Evolutionary conservation across 768 basidiomycete genomes (phyloP).

Genomic region (Suillus subluteus): DNA sequence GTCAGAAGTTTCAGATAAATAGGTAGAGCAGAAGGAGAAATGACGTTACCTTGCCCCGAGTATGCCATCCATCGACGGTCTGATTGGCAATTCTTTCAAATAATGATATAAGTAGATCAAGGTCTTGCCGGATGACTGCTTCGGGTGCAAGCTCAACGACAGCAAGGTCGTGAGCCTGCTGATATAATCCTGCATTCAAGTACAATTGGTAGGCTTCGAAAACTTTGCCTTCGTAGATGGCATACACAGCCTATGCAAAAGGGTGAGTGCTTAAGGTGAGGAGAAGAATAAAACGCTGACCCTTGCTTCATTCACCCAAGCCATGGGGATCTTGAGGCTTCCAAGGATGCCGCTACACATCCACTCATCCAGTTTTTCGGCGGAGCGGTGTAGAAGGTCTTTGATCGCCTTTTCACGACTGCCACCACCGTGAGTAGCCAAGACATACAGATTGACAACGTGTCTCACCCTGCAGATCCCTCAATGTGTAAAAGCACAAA

Average conservation of each 20-base stretch:
- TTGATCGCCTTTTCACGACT: constrained; percentile 86
- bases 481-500: constrained; percentile 93
- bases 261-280: not conserved
- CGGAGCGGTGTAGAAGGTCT: constrained; percentile 75
- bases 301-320: constrained; percentile 93
- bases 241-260: constrained; percentile 61
- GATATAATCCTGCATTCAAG: constrained; percentile 67
- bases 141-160: constrained; percentile 88
- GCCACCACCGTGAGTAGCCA: constrained; percentile 18
- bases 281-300: constrained; percentile 40
- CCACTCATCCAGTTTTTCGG: constrained; percentile 71
- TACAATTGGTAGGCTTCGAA: constrained; percentile 81
- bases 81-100: constrained; percentile 65
- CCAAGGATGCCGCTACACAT: constrained; percentile 70
- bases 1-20: constrained; percentile 14
- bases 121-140: constrained; percentile 63
- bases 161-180: constrained; percentile 83
- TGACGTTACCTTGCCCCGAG: constrained; percentile 73
- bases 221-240: constrained; percentile 59
- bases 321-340: constrained; percentile 76
- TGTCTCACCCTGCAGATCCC: constrained; percentile 70
- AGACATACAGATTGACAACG: constrained; percentile 12
- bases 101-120: constrained; percentile 65
- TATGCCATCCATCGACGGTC: constrained; percentile 75
- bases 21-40: constrained; percentile 11